Percentiles rank a stretch among this genome's conserved stretches.
These are phyloP conservation scores for Niebla homalea DNA, from an alignment of 495 filamentous ascomycete species.

Conservation along the genomic window DNA sequence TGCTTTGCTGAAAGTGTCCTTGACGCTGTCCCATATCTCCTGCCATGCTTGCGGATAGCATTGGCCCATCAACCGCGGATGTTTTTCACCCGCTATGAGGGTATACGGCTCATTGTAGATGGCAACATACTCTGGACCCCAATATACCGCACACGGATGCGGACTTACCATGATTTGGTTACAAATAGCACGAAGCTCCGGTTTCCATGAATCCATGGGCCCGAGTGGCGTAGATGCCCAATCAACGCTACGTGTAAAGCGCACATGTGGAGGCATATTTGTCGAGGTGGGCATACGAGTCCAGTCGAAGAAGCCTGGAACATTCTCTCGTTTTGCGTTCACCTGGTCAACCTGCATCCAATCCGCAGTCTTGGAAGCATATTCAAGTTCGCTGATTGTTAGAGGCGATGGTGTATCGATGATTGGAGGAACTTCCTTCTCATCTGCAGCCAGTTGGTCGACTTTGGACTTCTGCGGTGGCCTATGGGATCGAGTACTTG, in stretches of 20 bases:
- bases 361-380: slow-evolving; percentile 18
- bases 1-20: slow-evolving; percentile 45
- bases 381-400: slow-evolving; percentile 13
- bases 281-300: slow-evolving; percentile 46
- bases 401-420: too few relatives aligned
- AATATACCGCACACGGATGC: slow-evolving; percentile 61
- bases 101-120: slow-evolving; percentile 69
- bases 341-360: slow-evolving; percentile 23
- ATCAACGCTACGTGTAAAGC: slow-evolving; percentile 49
- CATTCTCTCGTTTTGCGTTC: background rate
- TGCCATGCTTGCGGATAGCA: slow-evolving; percentile 49
- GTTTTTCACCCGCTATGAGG: slow-evolving; percentile 52
- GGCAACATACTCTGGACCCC: slow-evolving; percentile 49
- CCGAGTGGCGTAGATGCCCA: slow-evolving; percentile 53
- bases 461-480: too few relatives aligned
- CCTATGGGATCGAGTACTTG: too few relatives aligned
- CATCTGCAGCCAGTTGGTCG: too few relatives aligned
- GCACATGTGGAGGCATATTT: slow-evolving; percentile 47
- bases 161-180: slow-evolving; percentile 59
- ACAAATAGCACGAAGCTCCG: slow-evolving; percentile 50
- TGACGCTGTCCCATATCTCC: slow-evolving; percentile 53
- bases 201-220: slow-evolving; percentile 49
- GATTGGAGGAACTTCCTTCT: too few relatives aligned
- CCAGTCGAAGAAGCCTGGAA: slow-evolving; percentile 48
- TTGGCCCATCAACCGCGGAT: slow-evolving; percentile 54